A percentile compares a stretch with the other conserved stretches of the same genome.
phyloP scores from a whole-genome alignment of 2,329 filamentous ascomycete species.

The Aquanectria penicillioides region DNA sequence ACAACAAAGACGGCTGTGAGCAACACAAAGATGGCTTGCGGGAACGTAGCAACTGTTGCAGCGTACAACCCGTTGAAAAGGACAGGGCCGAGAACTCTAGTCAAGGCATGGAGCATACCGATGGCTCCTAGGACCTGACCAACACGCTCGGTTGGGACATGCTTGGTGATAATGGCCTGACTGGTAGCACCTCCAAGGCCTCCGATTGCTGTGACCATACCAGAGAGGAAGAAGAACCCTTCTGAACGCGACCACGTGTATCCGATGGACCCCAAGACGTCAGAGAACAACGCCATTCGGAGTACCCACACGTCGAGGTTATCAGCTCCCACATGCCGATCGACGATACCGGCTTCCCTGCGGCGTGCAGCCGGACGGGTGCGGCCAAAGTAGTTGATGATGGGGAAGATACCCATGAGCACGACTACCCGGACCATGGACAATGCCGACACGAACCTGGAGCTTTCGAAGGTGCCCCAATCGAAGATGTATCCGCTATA shows the following conservation, averaged over 20 bases:
- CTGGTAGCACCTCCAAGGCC: slow-evolving; percentile 88
- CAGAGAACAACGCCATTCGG: slow-evolving; percentile 78
- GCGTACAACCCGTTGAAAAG: slow-evolving; percentile 90
- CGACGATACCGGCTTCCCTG: slow-evolving; percentile 50
- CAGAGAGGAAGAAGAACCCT: slow-evolving; percentile 75
- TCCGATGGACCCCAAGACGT: slow-evolving; percentile 78
- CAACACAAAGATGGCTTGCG: slow-evolving; percentile 85
- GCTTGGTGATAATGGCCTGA: slow-evolving; percentile 87
- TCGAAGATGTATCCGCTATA: slow-evolving; percentile 84
- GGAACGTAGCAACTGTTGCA: slow-evolving; percentile 78
- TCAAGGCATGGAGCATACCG: slow-evolving; percentile 84
- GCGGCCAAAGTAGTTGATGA: slow-evolving; percentile 80
- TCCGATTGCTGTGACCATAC: slow-evolving; percentile 78
- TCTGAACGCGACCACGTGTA: slow-evolving; percentile 74
- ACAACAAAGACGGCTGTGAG: slow-evolving; percentile 73
- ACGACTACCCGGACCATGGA: slow-evolving; percentile 80
- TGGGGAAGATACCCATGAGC: slow-evolving; percentile 79
- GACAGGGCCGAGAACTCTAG: slow-evolving; percentile 81
- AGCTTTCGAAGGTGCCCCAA: slow-evolving; percentile 85
- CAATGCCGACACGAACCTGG: slow-evolving; percentile 81
- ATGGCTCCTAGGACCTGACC: slow-evolving; percentile 90
- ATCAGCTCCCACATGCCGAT: slow-evolving; percentile 76
- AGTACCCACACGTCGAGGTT: slow-evolving; percentile 81
- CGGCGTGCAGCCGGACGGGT: slow-evolving; percentile 57
- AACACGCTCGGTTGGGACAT: slow-evolving; percentile 83